Base-by-base conservation (phyloP, 208 protist genomes). In the Acanthamoeba rhysodes region DNA sequence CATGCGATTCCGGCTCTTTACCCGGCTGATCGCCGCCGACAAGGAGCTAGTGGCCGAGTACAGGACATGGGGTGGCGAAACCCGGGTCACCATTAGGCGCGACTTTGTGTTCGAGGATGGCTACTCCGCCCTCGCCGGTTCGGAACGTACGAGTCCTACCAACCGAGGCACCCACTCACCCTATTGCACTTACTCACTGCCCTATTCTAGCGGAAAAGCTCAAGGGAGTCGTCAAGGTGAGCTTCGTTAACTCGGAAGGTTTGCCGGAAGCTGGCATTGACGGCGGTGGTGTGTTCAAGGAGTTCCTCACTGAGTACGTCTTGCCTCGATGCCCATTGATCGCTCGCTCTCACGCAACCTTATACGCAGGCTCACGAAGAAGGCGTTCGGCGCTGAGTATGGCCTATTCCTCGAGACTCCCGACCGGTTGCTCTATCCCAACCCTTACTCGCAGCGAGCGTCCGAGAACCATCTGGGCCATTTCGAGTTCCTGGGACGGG, bases 261-360 rank as follows among this genome's bases (percentile, higher is more conserved):
- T 96, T 95, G 95, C 95, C 48, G 48, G 98, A 99, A 96, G 96
- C 96, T 16, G 98, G 98, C 90, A 98, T 98, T n/a, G 94, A 95
- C 94, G 98, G 98, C 66, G 96, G 98, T 20, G 98, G 98, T 48
- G 98, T 99, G 45, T 99, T 99, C 94, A 98, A 98, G 34, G 98
- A 99, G 95, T 98, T 98, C 78, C 96, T 99, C 57, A 96, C 97
- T 10, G 96, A 96, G 70, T 94, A 90, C 41, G 76, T 57, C 41
- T 74, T 74, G 29, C 3, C 45, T 34, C 48, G n/a, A 2, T 57
- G 24, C 10, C 3, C 27, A 9, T 29, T 12, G 12, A 20, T 59
- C 27, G 27, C 27, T 48, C 45, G 45, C 5, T 45, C n/a, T n/a
- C 45, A 48, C 5, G 45, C 45, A 48, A 48, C 45, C 45, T 48